Evolutionary conservation across 2,329 filamentous ascomycete genomes (phyloP).

Genomic region (Nothophaeocryptopus gaeumannii): DNA sequence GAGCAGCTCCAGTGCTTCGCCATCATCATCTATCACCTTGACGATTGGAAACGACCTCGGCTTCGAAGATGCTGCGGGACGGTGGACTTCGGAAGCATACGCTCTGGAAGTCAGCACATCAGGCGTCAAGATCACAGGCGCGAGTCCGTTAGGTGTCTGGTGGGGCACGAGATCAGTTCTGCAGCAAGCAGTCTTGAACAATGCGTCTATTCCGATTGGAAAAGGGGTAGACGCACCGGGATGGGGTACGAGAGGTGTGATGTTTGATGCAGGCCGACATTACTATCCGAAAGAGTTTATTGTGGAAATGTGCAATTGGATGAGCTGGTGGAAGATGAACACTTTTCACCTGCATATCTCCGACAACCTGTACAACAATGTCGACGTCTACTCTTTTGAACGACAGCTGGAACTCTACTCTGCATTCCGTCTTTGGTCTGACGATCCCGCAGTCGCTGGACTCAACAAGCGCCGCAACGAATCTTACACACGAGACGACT

Average conservation of each 20-base stretch:
- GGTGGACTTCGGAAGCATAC: constrained; percentile 52
- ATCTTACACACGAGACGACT: constrained; percentile 52
- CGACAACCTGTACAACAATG: constrained; percentile 55
- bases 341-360: constrained; percentile 58
- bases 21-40: constrained; percentile 41
- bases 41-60: constrained; percentile 43
- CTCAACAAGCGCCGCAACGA: constrained; percentile 55
- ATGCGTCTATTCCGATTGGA: constrained; percentile 44
- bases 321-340: constrained; percentile 62
- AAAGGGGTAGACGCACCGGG: constrained; percentile 50
- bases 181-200: constrained; percentile 48
- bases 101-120: constrained; percentile 41
- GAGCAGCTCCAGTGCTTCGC: constrained; percentile 9
- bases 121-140: constrained; percentile 50
- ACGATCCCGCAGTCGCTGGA: constrained; percentile 47
- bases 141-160: constrained; percentile 56
- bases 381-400: constrained; percentile 48
- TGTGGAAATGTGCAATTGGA: constrained; percentile 57
- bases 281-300: constrained; percentile 57
- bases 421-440: constrained; percentile 55
- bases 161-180: constrained; percentile 58
- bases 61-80: constrained; percentile 48
- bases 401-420: constrained; percentile 53
- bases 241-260: constrained; percentile 35
- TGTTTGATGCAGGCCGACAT: constrained; percentile 54